Evolutionary conservation across 495 filamentous ascomycete genomes (phyloP), one percentile per base, ranked within the genome.

Genomic region (Xanthoparmelia taractica): DNA sequence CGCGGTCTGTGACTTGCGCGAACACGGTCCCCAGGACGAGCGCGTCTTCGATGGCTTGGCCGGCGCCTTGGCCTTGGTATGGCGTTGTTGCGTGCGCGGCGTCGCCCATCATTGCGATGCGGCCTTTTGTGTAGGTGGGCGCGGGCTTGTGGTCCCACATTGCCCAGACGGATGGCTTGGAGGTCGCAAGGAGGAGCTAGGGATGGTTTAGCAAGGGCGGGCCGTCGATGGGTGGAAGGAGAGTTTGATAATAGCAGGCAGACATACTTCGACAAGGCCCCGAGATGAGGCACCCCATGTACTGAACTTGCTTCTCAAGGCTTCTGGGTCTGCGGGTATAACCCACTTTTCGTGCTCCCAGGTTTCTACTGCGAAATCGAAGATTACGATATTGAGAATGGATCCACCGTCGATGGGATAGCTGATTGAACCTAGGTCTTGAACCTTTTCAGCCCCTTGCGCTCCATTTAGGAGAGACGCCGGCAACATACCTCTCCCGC

Each of bases 391-490:
- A 59, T 77, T 79, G 10, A 78, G 67, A 12, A 70, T 70, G 25
- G 72, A 74, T 52, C 78, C 74, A 38, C 70, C 66, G 33, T 78
- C 74, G 47, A 83, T 73, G 17, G 77, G 79, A 59, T 78, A 79
- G n/a, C 74, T 79, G 54, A 84, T 64, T 33, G 40, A 82, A 17
- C 11, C 47, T 25, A 11, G 33, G 52, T 13, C 52, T 60, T 65
- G 4, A 8, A 1, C 15, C 20, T 29, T 0, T 1, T 59, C 20
- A 40, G 45, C 2, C n/a, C 3, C 13, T 37, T 20, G 3, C 11
- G 3, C 10, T 27, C 5, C 23, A 3, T 18, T 0, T 0, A 52
- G 61, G 17, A 11, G 23, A 15, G 2, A 31, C 8, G 15, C 10
- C 5, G 50, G 17, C 0, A 31, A 33, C 48, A 2, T 61, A 66